These are phyloP conservation scores for Geotrichum bryndzae DNA, from an alignment of 1,139 yeast genomes.

Conservation along the genomic window DNA sequence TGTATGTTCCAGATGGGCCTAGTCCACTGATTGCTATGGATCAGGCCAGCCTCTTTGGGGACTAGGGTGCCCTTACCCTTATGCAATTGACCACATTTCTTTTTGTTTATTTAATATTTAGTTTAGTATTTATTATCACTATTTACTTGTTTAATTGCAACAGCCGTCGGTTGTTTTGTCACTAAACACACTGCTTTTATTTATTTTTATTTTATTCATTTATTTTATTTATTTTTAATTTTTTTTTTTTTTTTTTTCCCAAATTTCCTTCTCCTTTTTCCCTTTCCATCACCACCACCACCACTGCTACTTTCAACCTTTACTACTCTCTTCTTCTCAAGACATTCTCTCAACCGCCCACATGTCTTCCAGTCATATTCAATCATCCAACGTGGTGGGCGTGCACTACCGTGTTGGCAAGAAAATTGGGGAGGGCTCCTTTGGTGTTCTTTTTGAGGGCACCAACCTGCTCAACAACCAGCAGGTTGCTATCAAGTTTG, in stretches of 20 bases:
- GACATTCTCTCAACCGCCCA: not conserved
- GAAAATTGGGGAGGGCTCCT: constrained; percentile 96
- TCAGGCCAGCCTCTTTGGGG: too few species aligned
- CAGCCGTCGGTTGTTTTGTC: not conserved
- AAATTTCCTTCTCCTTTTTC: not conserved
- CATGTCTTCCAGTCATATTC: constrained; percentile 30
- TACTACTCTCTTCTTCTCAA: not conserved
- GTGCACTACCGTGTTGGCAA: constrained; percentile 91
- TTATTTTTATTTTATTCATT: not conserved
- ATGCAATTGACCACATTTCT: too few species aligned
- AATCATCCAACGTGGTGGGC: constrained; percentile 49
- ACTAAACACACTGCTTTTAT: not conserved
- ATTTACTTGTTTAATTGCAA: too few species aligned
- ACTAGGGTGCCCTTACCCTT: too few species aligned
- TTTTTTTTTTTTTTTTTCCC: not conserved
- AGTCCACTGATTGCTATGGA: too few species aligned
- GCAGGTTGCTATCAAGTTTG: constrained; percentile 71
- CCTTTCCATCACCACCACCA: not conserved
- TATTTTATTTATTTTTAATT: not conserved
- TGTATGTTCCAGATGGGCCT: too few species aligned
- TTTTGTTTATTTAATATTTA: too few species aligned
- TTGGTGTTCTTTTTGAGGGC: constrained; percentile 95
- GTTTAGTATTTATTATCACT: too few species aligned
- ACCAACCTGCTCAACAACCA: constrained; percentile 74
- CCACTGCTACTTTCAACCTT: not conserved